Base-by-base conservation (phyloP, 2,329 filamentous ascomycete genomes). In the Daldinia sp. region DNA sequence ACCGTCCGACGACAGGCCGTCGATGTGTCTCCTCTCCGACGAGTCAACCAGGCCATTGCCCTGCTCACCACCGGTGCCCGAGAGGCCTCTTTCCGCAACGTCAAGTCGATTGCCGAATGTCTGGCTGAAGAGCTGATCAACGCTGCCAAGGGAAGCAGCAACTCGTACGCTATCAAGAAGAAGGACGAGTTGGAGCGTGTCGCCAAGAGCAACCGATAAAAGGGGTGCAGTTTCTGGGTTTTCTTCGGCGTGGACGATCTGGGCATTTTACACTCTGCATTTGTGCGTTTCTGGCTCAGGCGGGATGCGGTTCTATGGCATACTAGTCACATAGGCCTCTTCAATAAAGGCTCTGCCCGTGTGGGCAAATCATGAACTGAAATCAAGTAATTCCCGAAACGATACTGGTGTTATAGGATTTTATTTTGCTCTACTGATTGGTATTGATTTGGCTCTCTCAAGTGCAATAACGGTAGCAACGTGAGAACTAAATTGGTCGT, bases 181-280 rank as follows among this genome's bases (percentile, higher is more conserved):
- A 99, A 99, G 94, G 95, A 99, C 84, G 96, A 99, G 91, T 85
- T 99, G 86, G 95, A 99, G 91, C 95, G 95, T 95, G 95, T 99
- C 78, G 95, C 95, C 85, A 99, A 99, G 93, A 93, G 89, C 89
- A 99, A 99, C 91, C 92, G 95, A 91, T 99, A 98, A 94, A 94
- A 70, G 53, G 69, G 68, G 70, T 64, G 70, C 72, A 72, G 70
- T 75, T 75, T 74, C 71, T 72, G 72, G 72, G 71, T 72, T 73
- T 76, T 77, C 75, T 77, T 75, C 75, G 77, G 77, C 75, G 77
- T 77, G 75, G 77, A 78, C 71, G 70, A 74, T 74, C 73, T 73
- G 73, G 74, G 74, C 72, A 72, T 74, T 74, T 74, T 73, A 74
- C 72, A 73, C 68, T 73, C 66, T 80, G 78, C 78, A 77, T 79